Evolutionary conservation across 768 basidiomycete genomes (phyloP).

Genomic region (Polyporus arcularius): DNA sequence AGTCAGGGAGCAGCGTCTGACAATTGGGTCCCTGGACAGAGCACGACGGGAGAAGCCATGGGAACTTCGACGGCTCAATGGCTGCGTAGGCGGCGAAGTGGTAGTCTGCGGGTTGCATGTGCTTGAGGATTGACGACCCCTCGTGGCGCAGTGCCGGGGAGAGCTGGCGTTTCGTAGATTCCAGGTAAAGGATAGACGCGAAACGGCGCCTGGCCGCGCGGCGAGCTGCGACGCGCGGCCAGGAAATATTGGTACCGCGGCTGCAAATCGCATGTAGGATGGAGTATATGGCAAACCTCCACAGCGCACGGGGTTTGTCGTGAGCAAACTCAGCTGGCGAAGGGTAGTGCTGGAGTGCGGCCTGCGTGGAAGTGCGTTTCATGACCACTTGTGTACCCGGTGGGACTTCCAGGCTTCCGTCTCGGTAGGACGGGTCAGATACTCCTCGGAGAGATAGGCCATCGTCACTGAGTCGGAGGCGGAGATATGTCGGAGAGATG

Average conservation of each 20-base stretch:
- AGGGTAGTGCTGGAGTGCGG: constrained; percentile 31
- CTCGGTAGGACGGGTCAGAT: background rate
- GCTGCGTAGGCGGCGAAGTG: no score
- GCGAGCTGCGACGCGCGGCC: constrained; percentile 33
- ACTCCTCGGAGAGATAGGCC: background rate
- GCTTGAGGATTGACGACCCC: no score
- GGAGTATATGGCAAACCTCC: constrained; percentile 34
- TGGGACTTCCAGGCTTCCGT: background rate
- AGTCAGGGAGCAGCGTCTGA: no score
- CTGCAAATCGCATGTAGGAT: constrained; percentile 24
- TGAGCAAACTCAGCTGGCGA: constrained; percentile 19
- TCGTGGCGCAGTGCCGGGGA: no score
- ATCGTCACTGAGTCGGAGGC: background rate
- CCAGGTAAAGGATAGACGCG: no score
- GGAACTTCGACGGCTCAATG: no score
- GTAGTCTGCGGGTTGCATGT: no score
- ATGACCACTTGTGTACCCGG: background rate
- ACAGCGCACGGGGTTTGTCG: constrained; percentile 31
- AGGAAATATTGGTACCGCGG: constrained; percentile 30
- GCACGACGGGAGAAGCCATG: no score
- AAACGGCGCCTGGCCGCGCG: background rate
- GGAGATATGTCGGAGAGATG: no score
- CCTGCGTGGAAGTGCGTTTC: constrained; percentile 13
- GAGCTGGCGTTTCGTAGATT: no score
- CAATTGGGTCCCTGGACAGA: no score